Conservation (phyloP, 768 basidiomycete species). For the Naematelia aurantialba region DNA sequence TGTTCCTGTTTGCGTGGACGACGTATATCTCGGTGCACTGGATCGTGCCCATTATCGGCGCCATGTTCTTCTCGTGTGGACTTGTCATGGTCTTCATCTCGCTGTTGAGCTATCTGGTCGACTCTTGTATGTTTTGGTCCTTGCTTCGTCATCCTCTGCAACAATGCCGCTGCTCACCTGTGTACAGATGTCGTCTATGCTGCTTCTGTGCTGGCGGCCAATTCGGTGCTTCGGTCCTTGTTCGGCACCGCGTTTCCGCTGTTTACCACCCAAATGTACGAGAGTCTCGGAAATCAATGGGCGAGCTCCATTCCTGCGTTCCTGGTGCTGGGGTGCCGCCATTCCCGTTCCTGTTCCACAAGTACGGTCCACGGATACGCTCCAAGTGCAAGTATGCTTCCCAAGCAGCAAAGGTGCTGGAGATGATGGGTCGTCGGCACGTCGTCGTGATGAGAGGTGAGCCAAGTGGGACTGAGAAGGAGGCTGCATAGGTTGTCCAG, state of each 20-base stretch:
- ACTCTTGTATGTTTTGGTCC: no score
- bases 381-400: slow-evolving; percentile 23
- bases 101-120: slow-evolving; percentile 65
- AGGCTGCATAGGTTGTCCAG: no score
- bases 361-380: slow-evolving; percentile 61
- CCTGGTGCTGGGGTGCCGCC: background rate
- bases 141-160: no score
- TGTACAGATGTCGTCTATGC: slow-evolving; percentile 61
- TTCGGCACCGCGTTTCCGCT: slow-evolving; percentile 61
- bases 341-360: slow-evolving; percentile 60
- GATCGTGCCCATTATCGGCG: slow-evolving; percentile 63
- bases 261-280: slow-evolving; percentile 28
- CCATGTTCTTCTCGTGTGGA: slow-evolving; percentile 61
- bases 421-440: no score
- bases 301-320: slow-evolving; percentile 7
- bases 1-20: slow-evolving; percentile 60
- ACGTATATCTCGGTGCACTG: slow-evolving; percentile 55
- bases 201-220: slow-evolving; percentile 64
- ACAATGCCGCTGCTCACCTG: no score
- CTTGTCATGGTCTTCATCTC: slow-evolving; percentile 60
- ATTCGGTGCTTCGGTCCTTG: slow-evolving; percentile 61
- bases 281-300: slow-evolving; percentile 23
- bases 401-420: no score
- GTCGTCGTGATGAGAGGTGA: no score
- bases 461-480: no score